phyloP scores from a whole-genome alignment of 139 green algal species.

The Chlamydomonas eustigma region DNA sequence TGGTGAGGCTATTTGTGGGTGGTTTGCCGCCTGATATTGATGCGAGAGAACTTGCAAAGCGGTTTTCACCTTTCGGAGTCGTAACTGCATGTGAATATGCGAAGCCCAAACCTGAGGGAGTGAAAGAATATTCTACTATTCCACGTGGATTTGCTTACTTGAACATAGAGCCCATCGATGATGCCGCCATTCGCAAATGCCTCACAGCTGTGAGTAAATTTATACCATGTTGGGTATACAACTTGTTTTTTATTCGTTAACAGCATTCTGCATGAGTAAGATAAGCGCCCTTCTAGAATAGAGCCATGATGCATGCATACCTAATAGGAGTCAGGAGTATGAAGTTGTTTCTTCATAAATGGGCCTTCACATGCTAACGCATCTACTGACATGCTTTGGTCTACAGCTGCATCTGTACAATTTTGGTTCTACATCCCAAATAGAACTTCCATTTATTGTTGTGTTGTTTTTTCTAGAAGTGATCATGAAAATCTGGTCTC shows the following conservation, averaged over 20 bases:
- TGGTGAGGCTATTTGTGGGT: neutral
- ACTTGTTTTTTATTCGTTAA: too few relatives aligned
- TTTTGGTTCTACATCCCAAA: too few relatives aligned
- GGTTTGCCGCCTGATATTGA: neutral
- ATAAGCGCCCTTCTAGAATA: neutral
- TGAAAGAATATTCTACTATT: neutral
- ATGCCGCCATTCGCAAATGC: conserved; percentile 1
- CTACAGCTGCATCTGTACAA: too few relatives aligned
- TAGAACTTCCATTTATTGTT: too few relatives aligned
- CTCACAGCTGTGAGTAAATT: neutral
- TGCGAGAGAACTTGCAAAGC: neutral
- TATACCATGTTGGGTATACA: neutral
- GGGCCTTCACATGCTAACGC: too few relatives aligned
- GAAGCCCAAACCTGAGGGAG: neutral
- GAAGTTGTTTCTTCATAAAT: too few relatives aligned
- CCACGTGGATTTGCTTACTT: conserved; percentile 10
- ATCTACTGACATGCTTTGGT: too few relatives aligned
- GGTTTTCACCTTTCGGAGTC: neutral
- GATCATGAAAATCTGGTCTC: too few relatives aligned
- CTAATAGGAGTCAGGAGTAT: too few relatives aligned
- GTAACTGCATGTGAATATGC: neutral
- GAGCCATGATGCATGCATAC: too few relatives aligned
- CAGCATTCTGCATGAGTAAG: too few relatives aligned
- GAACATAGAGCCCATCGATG: conserved; percentile 5
- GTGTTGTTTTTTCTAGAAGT: too few relatives aligned